Conservation (phyloP, 805 yeast species). For the Lipomyces sp. region DNA sequence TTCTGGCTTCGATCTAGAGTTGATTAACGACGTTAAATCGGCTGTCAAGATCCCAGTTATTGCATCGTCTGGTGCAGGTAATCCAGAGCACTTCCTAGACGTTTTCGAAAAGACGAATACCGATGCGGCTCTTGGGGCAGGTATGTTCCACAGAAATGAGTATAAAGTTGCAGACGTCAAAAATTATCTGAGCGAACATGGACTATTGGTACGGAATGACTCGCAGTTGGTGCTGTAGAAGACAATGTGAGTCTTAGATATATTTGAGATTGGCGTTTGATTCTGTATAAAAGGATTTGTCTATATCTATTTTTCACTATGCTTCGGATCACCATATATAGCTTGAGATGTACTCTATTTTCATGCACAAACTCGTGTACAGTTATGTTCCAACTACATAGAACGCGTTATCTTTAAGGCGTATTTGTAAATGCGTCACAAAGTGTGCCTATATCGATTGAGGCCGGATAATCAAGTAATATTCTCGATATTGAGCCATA, state of each 20-base stretch:
- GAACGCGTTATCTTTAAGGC: neutral
- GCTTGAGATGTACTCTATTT: too few species aligned
- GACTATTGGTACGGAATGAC: constrained; percentile 68
- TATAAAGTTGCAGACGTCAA: constrained; percentile 87
- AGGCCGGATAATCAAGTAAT: neutral
- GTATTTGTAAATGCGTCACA: neutral
- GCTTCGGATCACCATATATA: neutral
- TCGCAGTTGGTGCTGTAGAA: constrained; percentile 23
- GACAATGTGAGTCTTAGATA: neutral
- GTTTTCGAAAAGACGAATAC: constrained; percentile 81
- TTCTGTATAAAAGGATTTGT: neutral
- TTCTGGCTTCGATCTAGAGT: constrained; percentile 88
- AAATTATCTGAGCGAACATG: constrained; percentile 59
- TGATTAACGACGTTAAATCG: constrained; percentile 74
- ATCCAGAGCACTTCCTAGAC: constrained; percentile 85
- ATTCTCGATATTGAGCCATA: neutral
- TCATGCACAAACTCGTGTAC: too few species aligned
- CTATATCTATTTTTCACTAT: neutral
- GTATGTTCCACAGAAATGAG: constrained; percentile 96
- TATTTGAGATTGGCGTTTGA: neutral
- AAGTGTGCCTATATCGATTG: neutral
- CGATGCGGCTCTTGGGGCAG: constrained; percentile 99
- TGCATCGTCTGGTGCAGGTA: constrained; percentile 98
- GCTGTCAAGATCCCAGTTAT: constrained; percentile 89
- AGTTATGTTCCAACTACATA: neutral